Base-by-base conservation (phyloP, 2,329 filamentous ascomycete genomes). In the Ramichloridium luteum region DNA sequence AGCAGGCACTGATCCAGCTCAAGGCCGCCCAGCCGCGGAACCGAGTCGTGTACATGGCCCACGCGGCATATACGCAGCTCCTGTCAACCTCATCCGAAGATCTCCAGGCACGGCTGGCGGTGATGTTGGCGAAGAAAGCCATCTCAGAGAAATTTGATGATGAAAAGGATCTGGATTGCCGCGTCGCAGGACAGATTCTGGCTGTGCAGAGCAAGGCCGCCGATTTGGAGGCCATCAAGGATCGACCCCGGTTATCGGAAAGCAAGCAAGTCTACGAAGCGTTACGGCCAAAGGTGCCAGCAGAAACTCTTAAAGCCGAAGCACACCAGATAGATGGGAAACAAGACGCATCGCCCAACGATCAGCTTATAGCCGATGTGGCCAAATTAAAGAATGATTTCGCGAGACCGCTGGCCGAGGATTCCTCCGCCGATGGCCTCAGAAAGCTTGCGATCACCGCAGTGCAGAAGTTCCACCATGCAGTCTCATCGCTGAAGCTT, bases 1-100 rank as follows among this genome's bases (percentile, higher is more conserved):
- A 54, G 31, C 48, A 54, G 34, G 39, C 51, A 9, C 37, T 56
- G 16, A 53, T 56, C 15, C 48, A 51, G 27, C 32, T 54, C 30
- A 56, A 55, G 31, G 42, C 41, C 8, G 31, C 48, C 5, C 41
- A 46, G 30, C 51, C 51, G 1, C 42, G 40, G 31, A 49, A 55
- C 33, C 39, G 48, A 9, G 36, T 41, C 5, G 36, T 51, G 13
- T 54, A 53, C 35, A 47, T 55, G 43, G 53, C 53, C 2, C 53
- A 55, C 37, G 50, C 46, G 11, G 50, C 43, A 13, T 41, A 51
- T n/a, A 54, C 50, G 16, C 49, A 53, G 28, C 31, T 54, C 28
- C 28, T 53, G 13, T 51, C 49, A 5, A 42, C 29, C 4, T 28
- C 31, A 13, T 46, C 47, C 12, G 51, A 47, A 8, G 51, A 54